Percentiles rank a stretch among this genome's conserved stretches.
These are phyloP conservation scores for Raphidocelis subcapitata DNA, from an alignment of 139 green algal genomes.

Conservation along the genomic window DNA sequence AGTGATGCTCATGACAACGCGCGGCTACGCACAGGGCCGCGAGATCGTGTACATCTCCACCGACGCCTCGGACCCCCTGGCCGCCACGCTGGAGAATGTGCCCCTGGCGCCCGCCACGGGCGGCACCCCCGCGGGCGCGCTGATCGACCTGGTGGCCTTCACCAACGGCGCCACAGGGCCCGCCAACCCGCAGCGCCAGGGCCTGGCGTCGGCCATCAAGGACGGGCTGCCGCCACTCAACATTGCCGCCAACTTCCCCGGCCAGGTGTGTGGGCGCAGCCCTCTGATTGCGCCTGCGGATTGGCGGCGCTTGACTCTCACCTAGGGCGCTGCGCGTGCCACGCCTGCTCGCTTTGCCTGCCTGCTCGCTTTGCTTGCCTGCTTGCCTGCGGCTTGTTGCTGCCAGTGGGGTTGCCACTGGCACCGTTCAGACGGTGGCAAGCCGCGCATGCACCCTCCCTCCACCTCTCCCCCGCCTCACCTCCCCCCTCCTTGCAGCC, in stretches of 20 bases:
- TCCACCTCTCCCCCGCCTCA: background rate
- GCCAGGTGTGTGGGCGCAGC: too few relatives aligned
- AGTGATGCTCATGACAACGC: background rate
- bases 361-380: too few relatives aligned
- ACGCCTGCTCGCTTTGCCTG: too few relatives aligned
- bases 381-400: too few relatives aligned
- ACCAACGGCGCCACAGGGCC: slow-evolving; percentile 10
- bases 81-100: slow-evolving; percentile 18
- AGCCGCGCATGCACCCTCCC: too few relatives aligned
- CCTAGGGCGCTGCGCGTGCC: too few relatives aligned
- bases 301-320: too few relatives aligned
- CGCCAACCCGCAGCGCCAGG: slow-evolving; percentile 19
- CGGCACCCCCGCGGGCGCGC: background rate
- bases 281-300: too few relatives aligned
- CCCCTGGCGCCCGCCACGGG: background rate
- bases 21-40: slow-evolving; percentile 4
- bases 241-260: background rate
- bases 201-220: slow-evolving; percentile 14
- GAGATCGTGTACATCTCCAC: slow-evolving; percentile 16
- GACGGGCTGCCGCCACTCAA: slow-evolving; percentile 16
- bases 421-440: too few relatives aligned
- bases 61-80: slow-evolving; percentile 15
- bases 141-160: slow-evolving; percentile 16
- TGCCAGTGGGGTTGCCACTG: too few relatives aligned
- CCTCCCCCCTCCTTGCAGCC: background rate